Conservation (phyloP, 108 stramenopile species). For the Skeletonema costatum region DNA sequence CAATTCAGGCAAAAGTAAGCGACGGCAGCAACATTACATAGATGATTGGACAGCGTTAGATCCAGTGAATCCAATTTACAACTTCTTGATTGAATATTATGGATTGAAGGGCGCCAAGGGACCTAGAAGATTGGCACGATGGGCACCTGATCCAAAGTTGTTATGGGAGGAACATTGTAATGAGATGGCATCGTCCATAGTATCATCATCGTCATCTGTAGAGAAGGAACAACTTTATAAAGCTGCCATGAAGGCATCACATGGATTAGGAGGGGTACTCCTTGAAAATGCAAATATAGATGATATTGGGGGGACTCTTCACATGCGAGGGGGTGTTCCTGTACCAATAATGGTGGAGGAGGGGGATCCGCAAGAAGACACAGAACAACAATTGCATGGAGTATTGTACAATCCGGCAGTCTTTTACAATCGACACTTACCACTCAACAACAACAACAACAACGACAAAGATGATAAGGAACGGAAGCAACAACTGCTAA, state of each 20-base stretch:
- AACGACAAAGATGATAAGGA: neutral
- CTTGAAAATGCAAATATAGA: constrained; percentile 69
- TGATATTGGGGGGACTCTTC: constrained; percentile 58
- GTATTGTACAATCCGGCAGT: constrained; percentile 62
- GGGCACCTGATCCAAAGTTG: constrained; percentile 62
- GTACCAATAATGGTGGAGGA: neutral
- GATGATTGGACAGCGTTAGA: constrained; percentile 57
- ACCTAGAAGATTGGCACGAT: constrained; percentile 52
- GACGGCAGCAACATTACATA: neutral
- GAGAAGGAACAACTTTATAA: neutral
- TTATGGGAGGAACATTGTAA: constrained; percentile 11
- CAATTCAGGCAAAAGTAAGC: neutral
- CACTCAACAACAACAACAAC: neutral
- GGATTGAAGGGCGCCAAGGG: constrained; percentile 79
- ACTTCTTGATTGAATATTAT: constrained; percentile 88
- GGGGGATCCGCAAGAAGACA: neutral
- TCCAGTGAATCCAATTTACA: constrained; percentile 80
- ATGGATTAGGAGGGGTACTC: constrained; percentile 46
- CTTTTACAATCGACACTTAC: constrained; percentile 42
- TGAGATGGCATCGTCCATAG: neutral
- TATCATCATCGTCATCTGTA: neutral
- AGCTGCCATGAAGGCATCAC: constrained; percentile 13
- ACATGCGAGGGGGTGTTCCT: constrained; percentile 53
- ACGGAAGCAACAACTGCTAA: neutral
- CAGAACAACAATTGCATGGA: constrained; percentile 25